phyloP scores from a whole-genome alignment of 805 yeast genomes.

The Candida incommunis region DNA sequence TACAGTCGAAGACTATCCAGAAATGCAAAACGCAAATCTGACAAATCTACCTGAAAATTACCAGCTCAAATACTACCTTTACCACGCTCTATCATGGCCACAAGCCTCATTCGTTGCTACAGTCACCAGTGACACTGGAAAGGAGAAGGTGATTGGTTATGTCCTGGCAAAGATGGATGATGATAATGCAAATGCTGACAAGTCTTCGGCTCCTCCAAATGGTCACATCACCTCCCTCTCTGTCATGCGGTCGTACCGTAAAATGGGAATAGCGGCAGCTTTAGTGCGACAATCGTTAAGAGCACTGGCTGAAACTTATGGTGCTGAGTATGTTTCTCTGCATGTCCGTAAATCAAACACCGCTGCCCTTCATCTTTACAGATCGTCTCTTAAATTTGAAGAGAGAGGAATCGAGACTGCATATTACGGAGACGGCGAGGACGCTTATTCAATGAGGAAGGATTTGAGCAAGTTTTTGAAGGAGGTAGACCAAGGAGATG shows the following conservation, averaged over 20 bases:
- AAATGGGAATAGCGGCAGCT: constrained; percentile 90
- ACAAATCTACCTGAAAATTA: constrained; percentile 92
- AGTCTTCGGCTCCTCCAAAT: constrained; percentile 28
- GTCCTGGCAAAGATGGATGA: constrained; percentile 95
- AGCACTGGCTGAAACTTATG: constrained; percentile 67
- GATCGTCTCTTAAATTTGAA: constrained; percentile 72
- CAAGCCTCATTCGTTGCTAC: constrained; percentile 91
- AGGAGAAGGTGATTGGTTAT: constrained; percentile 87
- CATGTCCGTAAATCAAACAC: constrained; percentile 89
- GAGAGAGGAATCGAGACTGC: constrained; percentile 68
- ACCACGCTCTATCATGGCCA: constrained; percentile 93
- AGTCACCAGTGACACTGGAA: constrained; percentile 46
- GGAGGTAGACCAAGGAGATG: not conserved
- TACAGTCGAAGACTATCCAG: constrained; percentile 71
- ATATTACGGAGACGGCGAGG: constrained; percentile 96
- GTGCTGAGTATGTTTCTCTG: constrained; percentile 70
- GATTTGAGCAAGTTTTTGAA: constrained; percentile 24
- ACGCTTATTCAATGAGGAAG: constrained; percentile 90
- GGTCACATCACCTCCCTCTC: constrained; percentile 92
- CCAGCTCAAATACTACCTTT: constrained; percentile 80
- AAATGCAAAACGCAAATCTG: constrained; percentile 90
- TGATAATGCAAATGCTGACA: constrained; percentile 27
- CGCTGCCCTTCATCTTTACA: constrained; percentile 86
- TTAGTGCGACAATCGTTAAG: constrained; percentile 64
- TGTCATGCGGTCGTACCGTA: constrained; percentile 89